Evolutionary conservation across 148 eudicot species (phyloP), one percentile per base, ranked within the genome.

Genomic region (Fagopyrum homotropicum): DNA sequence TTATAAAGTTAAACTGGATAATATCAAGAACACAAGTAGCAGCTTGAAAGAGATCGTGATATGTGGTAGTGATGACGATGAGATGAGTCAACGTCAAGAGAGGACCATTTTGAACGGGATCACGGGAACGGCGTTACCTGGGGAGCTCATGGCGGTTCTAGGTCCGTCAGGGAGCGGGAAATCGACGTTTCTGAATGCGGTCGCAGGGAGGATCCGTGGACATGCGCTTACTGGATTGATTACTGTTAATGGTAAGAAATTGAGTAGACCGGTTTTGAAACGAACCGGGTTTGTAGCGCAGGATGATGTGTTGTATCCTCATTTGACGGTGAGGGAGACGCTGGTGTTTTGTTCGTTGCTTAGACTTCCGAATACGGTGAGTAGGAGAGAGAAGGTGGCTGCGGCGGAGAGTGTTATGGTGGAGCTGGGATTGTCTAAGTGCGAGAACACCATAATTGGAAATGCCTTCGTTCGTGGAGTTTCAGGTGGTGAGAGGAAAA

Each of bases 151-250:
- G 26, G 98, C 98, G 78, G 80, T 95, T 16, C 90, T 95, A 0
- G 99, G 99, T 16, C 99, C 99, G 50, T 95, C 99, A 0, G 99
- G 99, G 6, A 90, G 99, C 61, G 99, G 98, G 0, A 95, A 95
- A 80, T 90, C 99, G 43, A 95, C 98, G 29, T 84, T 95, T 1
- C 83, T 95, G 2, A 95, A 88, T 55, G 88, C 91, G 1, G 80
- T 92, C 0, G 87, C 94, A 1, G 97, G 98, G 1, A 76, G 98
- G 15, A 81, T 88, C 30, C 85, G 75, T 15, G 85, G 83, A 3
- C 83, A 75, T 50, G 22, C 80, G 45, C 80, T 92, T 43, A 89
- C 88, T 44, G 98, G 97, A 46, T 64, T 94, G 4, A 79, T 92
- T 49, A 89, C 83, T 6, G 80, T 79, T 44, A 95, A 92, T 77